Conservation (phyloP, 1,284 basidiomycete species). For the Amylostereum chailletii region DNA sequence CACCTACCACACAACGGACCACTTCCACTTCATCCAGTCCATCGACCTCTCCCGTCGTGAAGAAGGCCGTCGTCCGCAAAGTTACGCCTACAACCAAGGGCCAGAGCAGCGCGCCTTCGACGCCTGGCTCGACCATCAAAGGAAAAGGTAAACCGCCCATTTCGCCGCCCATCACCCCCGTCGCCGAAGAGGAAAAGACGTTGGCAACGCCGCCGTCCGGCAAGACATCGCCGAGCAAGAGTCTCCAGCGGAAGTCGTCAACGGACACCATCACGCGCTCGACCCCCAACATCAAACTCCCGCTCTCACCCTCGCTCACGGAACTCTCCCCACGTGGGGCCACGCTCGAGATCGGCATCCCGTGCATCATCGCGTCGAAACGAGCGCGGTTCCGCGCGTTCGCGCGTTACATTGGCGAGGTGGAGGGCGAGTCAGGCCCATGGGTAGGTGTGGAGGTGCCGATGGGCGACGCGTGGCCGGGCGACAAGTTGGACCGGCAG, state of each 20-base stretch:
- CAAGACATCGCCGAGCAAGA: slow-evolving; percentile 20
- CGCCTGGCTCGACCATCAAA: slow-evolving; percentile 13
- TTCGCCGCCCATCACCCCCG: not conserved
- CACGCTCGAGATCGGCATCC: slow-evolving; percentile 80
- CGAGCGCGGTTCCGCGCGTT: slow-evolving; percentile 79
- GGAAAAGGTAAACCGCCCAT: slow-evolving; percentile 17
- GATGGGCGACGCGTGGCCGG: slow-evolving; percentile 47
- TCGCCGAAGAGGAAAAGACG: too few species aligned
- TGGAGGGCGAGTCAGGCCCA: slow-evolving; percentile 69
- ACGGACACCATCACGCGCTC: slow-evolving; percentile 28
- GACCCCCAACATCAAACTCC: slow-evolving; percentile 5
- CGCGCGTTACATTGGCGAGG: slow-evolving; percentile 82
- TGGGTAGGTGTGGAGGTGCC: slow-evolving; percentile 93
- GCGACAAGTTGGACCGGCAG: slow-evolving; percentile 45
- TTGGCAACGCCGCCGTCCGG: not conserved
- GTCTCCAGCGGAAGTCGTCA: slow-evolving; percentile 25
- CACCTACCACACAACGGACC: slow-evolving; percentile 17
- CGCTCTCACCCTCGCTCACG: not conserved
- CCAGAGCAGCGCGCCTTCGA: not conserved
- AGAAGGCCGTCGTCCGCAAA: slow-evolving; percentile 16
- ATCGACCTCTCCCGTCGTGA: slow-evolving; percentile 22
- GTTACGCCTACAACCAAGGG: not conserved
- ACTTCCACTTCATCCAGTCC: slow-evolving; percentile 23
- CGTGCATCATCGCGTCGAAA: slow-evolving; percentile 82
- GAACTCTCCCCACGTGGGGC: slow-evolving; percentile 37